phyloP scores from a whole-genome alignment of 305 asterid species.

The Plantago lanceolata region DNA sequence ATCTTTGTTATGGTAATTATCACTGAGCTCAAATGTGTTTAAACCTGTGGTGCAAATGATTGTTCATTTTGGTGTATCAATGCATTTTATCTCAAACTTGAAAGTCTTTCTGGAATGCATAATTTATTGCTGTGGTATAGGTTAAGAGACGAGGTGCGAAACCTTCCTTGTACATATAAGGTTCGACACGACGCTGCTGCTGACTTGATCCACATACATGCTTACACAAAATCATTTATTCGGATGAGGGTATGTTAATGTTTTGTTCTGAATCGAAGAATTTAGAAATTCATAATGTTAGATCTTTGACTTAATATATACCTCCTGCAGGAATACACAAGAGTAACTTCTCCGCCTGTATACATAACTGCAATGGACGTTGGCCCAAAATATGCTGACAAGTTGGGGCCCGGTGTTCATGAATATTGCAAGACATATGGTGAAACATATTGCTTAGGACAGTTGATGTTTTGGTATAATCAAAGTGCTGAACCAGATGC shows the following conservation, averaged over 20 bases:
- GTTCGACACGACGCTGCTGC: slow-evolving; percentile 98
- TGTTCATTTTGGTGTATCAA: not conserved
- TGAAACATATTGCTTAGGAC: slow-evolving; percentile 89
- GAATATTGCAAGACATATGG: slow-evolving; percentile 88
- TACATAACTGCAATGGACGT: slow-evolving; percentile 89
- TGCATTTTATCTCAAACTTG: not conserved
- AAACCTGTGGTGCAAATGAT: not conserved
- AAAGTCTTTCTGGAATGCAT: not conserved
- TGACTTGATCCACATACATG: slow-evolving; percentile 90
- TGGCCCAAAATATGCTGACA: slow-evolving; percentile 80
- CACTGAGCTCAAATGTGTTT: slow-evolving; percentile 6
- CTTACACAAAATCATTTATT: slow-evolving; percentile 75
- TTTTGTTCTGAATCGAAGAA: slow-evolving; percentile 13
- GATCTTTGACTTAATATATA: slow-evolving; percentile 15
- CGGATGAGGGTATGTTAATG: slow-evolving; percentile 61
- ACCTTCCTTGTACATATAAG: slow-evolving; percentile 79
- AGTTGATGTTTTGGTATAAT: slow-evolving; percentile 82
- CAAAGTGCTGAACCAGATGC: slow-evolving; percentile 86
- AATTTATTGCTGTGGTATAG: slow-evolving; percentile 36
- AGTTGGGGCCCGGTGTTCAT: slow-evolving; percentile 75
- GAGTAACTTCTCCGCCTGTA: slow-evolving; percentile 86
- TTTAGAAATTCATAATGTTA: slow-evolving; percentile 15
- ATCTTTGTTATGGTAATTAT: slow-evolving; percentile 77
- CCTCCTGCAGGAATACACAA: slow-evolving; percentile 68
- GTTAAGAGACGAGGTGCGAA: slow-evolving; percentile 97